Evolutionary conservation across 2,329 filamentous ascomycete genomes (phyloP).

Genomic region (Berkeleyomyces basicola): DNA sequence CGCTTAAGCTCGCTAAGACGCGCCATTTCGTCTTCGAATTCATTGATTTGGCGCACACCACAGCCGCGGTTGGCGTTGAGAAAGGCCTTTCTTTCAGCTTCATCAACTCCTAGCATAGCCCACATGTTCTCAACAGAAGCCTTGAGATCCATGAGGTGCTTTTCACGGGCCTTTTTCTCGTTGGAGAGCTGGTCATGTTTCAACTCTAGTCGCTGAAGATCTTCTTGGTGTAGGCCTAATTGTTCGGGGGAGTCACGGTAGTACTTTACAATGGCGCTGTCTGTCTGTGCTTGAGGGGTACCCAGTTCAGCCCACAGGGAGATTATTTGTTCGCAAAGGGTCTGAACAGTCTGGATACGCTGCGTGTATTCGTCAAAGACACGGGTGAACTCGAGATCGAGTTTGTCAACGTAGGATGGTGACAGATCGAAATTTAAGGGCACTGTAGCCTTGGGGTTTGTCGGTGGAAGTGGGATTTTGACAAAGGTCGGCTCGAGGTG

Average conservation of each 20-base stretch:
- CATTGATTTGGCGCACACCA: slow-evolving; percentile 80
- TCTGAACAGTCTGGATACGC: slow-evolving; percentile 59
- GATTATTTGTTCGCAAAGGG: slow-evolving; percentile 69
- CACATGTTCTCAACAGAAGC: slow-evolving; percentile 70
- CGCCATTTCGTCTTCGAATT: slow-evolving; percentile 80
- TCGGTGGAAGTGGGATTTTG: slow-evolving; percentile 69
- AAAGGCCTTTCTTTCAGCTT: slow-evolving; percentile 70
- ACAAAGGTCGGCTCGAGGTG: slow-evolving; percentile 86
- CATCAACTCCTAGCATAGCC: slow-evolving; percentile 73
- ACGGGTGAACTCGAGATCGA: slow-evolving; percentile 81
- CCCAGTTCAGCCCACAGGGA: slow-evolving; percentile 92
- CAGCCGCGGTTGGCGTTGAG: slow-evolving; percentile 77
- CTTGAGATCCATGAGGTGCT: slow-evolving; percentile 57
- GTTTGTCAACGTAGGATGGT: slow-evolving; percentile 64
- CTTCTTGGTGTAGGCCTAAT: slow-evolving; percentile 77
- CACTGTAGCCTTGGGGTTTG: slow-evolving; percentile 56
- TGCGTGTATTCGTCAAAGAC: slow-evolving; percentile 94
- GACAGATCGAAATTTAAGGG: slow-evolving; percentile 86
- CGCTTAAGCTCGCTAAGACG: slow-evolving; percentile 83
- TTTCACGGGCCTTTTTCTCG: slow-evolving; percentile 77
- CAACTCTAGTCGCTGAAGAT: slow-evolving; percentile 52
- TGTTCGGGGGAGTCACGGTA: slow-evolving; percentile 87
- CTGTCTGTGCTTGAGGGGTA: slow-evolving; percentile 83
- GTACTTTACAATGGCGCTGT: slow-evolving; percentile 70
- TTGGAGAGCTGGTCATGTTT: slow-evolving; percentile 71